A percentile compares a stretch with the other conserved stretches of the same genome.
Conservation (phyloP, 345 rosid genomes). For the Lenwebbia sp. region DNA sequence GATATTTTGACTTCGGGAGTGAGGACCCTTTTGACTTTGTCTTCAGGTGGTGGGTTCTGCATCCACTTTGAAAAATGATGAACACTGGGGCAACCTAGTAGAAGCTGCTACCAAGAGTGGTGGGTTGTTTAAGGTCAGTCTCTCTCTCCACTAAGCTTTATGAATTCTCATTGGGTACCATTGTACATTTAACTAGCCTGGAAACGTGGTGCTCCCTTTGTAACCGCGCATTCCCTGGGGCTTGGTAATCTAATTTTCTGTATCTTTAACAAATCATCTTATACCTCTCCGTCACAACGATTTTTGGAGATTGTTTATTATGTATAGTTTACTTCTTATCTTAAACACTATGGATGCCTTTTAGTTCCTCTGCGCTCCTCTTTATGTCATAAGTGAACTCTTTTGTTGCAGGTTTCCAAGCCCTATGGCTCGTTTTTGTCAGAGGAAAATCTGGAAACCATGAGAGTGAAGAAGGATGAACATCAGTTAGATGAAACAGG, state of each 20-base stretch:
- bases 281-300: background rate
- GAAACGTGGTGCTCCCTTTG: background rate
- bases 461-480: slow-evolving; percentile 14
- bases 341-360: background rate
- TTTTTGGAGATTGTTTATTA: background rate
- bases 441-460: slow-evolving; percentile 43
- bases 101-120: slow-evolving; percentile 65
- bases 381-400: background rate
- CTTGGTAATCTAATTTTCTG: background rate
- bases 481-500: slow-evolving; percentile 8
- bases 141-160: background rate
- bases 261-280: background rate
- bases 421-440: slow-evolving; percentile 53
- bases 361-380: background rate
- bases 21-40: background rate
- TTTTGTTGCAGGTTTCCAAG: slow-evolving; percentile 57
- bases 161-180: background rate
- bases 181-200: background rate
- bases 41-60: slow-evolving; percentile 89
- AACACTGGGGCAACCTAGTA: slow-evolving; percentile 72
- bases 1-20: background rate
- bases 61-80: slow-evolving; percentile 50
- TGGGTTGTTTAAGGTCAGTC: slow-evolving; percentile 50
- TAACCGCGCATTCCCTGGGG: background rate
- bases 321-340: background rate